Conservation (phyloP, 2,329 filamentous ascomycete genomes). For the Verticillium isaacii region DNA sequence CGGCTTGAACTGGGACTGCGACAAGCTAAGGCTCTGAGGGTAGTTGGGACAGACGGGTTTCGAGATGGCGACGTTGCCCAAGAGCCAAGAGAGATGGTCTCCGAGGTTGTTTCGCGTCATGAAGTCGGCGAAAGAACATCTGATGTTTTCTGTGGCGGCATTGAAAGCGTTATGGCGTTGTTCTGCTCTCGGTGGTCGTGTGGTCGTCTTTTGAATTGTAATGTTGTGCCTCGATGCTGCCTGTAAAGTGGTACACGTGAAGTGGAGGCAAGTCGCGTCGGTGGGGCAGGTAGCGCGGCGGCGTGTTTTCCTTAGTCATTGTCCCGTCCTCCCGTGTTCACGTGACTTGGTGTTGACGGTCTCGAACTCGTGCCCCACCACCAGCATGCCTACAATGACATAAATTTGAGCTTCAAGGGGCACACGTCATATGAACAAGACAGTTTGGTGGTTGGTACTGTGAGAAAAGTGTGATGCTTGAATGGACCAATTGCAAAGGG, state of each 20-base stretch:
- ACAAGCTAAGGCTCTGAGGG: constrained; percentile 21
- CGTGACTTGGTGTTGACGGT: constrained; percentile 9
- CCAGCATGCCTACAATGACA: too few relatives aligned
- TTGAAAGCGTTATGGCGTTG: constrained; percentile 3
- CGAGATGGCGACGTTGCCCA: constrained; percentile 39
- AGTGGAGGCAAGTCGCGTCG: constrained; percentile 5
- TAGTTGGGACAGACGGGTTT: constrained; percentile 32
- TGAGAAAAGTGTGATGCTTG: not conserved
- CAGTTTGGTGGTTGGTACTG: not conserved
- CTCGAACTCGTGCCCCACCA: not conserved
- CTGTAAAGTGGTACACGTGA: not conserved
- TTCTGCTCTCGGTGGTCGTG: constrained; percentile 2
- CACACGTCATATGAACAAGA: too few relatives aligned
- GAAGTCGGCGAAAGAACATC: constrained; percentile 30
- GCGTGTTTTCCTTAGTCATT: constrained; percentile 6
- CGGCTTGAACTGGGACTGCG: not conserved
- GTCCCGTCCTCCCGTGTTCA: constrained; percentile 2
- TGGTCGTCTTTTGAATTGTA: constrained; percentile 1
- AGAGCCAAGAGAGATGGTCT: constrained; percentile 54
- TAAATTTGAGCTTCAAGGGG: too few relatives aligned
- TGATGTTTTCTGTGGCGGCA: constrained; percentile 5
- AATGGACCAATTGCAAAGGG: not conserved
- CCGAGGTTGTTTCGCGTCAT: constrained; percentile 60
- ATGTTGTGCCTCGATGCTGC: not conserved
- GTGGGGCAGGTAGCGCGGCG: not conserved